Conservation (phyloP, 345 rosid genomes). For the Rhodamnia argentea region DNA sequence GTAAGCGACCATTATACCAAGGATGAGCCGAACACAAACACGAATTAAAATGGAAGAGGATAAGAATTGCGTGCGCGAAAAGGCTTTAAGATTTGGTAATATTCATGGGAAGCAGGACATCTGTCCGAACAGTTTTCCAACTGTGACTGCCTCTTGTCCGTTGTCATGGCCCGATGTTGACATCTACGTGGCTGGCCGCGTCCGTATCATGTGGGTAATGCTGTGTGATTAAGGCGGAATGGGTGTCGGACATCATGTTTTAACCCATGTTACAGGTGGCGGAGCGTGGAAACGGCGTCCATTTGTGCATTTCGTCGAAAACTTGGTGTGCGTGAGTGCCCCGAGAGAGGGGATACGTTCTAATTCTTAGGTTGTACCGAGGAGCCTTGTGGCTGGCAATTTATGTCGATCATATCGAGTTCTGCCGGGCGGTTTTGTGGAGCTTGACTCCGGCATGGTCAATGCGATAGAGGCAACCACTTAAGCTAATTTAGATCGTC, state of each 20-base stretch:
- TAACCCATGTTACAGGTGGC: neutral
- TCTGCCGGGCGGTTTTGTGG: accelerated
- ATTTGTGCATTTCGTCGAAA: neutral
- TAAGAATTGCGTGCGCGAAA: neutral
- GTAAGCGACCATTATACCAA: neutral
- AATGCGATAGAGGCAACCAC: no score
- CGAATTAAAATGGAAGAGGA: no score
- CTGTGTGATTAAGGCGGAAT: neutral
- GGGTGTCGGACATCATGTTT: neutral
- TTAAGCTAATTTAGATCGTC: no score
- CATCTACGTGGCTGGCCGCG: neutral
- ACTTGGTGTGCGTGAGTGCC: neutral
- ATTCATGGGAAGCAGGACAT: neutral
- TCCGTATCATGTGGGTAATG: neutral
- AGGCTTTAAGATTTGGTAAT: neutral
- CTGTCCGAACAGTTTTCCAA: neutral
- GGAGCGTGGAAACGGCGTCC: neutral
- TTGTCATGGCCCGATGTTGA: neutral
- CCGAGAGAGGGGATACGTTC: neutral
- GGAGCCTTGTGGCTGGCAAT: neutral
- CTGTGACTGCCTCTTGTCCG: neutral
- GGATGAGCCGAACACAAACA: neutral
- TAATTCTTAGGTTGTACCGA: neutral
- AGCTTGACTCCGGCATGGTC: neutral
- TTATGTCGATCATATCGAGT: accelerated